phyloP scores from a whole-genome alignment of 163 green algal genomes.

The Chlorella variabilis region DNA sequence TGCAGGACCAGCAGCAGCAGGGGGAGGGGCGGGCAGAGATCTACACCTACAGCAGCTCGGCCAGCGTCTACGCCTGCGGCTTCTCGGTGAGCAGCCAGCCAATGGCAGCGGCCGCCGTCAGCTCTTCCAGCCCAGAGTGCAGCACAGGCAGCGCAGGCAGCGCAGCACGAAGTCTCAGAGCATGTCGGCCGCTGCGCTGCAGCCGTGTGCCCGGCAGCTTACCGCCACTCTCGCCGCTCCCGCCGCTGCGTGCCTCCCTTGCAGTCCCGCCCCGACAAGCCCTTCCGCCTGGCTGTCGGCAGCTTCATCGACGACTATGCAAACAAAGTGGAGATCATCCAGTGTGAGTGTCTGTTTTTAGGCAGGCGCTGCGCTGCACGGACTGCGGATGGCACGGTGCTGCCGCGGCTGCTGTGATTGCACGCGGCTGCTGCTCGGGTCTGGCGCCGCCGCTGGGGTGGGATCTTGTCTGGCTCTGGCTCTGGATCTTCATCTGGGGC shows the following conservation, averaged over 20 bases:
- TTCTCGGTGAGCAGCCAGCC: not conserved
- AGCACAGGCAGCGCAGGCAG: too few relatives aligned
- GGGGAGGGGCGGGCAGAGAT: slow-evolving; percentile 83
- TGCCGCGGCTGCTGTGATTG: too few relatives aligned
- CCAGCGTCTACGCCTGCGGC: slow-evolving; percentile 77
- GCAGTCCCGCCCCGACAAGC: slow-evolving; percentile 87
- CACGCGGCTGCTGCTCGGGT: not conserved
- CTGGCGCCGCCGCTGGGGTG: too few relatives aligned
- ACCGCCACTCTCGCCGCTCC: not conserved
- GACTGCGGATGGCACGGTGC: not conserved
- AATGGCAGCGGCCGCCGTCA: not conserved
- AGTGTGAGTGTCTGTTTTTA: slow-evolving; percentile 27
- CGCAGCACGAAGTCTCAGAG: too few relatives aligned
- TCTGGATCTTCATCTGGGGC: too few relatives aligned
- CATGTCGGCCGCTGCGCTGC: not conserved
- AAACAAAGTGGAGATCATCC: slow-evolving; percentile 90
- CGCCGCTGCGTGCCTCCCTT: not conserved
- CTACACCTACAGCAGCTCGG: slow-evolving; percentile 88
- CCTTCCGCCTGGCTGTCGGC: slow-evolving; percentile 89
- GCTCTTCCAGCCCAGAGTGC: not conserved
- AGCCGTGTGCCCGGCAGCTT: too few relatives aligned
- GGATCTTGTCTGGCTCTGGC: too few relatives aligned
- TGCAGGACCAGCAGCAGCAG: slow-evolving; percentile 10
- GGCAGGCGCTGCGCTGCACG: not conserved
- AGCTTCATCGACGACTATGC: slow-evolving; percentile 90